Conservation (phyloP, 2,329 filamentous ascomycete species). For the Neonectria magnoliae region DNA sequence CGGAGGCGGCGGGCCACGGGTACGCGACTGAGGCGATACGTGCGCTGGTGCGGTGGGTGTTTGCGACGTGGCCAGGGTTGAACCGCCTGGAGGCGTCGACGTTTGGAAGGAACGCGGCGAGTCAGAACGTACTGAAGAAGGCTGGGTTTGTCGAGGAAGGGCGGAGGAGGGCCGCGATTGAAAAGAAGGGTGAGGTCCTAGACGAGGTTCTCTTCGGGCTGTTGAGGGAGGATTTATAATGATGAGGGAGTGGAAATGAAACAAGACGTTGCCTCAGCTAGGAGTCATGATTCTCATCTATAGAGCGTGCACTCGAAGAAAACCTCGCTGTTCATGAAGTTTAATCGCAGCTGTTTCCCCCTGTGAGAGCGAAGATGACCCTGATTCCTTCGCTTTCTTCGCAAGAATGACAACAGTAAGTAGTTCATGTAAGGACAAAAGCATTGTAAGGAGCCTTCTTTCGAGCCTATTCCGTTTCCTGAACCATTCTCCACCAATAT, state of each 20-base stretch:
- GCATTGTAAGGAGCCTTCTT: background rate
- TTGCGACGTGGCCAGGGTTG: slow-evolving; percentile 53
- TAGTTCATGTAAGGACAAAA: background rate
- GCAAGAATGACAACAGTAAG: background rate
- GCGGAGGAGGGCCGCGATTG: slow-evolving; percentile 50
- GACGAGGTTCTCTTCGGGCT: slow-evolving; percentile 53
- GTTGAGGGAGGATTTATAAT: slow-evolving; percentile 48
- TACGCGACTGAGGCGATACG: slow-evolving; percentile 53
- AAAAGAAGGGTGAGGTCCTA: slow-evolving; percentile 53
- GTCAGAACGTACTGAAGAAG: slow-evolving; percentile 54
- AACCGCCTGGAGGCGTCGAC: slow-evolving; percentile 54
- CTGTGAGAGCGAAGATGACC: background rate
- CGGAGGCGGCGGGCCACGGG: slow-evolving; percentile 57
- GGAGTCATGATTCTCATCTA: background rate
- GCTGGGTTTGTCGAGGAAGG: slow-evolving; percentile 58
- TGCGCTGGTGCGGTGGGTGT: slow-evolving; percentile 56
- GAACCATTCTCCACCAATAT: background rate
- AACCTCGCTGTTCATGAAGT: background rate
- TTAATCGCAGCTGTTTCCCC: too few relatives aligned
- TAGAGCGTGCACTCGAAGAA: background rate
- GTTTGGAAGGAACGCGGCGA: slow-evolving; percentile 53
- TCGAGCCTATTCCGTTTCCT: background rate
- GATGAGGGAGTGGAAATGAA: background rate
- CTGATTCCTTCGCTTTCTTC: background rate
- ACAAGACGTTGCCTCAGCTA: background rate